These are phyloP conservation scores for Caloboletus firmus DNA, from an alignment of 1,284 basidiomycete species.

Conservation along the genomic window DNA sequence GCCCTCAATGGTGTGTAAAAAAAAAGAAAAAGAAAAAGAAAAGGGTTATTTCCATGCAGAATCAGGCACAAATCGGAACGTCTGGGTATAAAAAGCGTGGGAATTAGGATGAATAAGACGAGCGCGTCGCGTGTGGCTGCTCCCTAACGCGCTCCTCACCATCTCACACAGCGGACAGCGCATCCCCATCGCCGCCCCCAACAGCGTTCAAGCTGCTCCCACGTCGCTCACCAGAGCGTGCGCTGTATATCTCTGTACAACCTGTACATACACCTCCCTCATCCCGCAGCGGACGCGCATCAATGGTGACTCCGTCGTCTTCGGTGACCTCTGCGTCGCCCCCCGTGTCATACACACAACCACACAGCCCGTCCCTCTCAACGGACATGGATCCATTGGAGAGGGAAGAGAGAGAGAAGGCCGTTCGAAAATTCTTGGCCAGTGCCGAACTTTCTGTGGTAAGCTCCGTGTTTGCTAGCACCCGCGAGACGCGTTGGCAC, in stretches of 20 bases:
- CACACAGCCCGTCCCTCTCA: constrained; percentile 42
- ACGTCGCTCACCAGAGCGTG: constrained; percentile 8
- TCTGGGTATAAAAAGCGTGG: constrained; percentile 31
- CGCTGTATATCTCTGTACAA: constrained; percentile 10
- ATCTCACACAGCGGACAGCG: constrained; percentile 33
- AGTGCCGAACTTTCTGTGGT: constrained; percentile 76
- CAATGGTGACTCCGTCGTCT: constrained; percentile 74
- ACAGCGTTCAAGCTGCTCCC: constrained; percentile 14
- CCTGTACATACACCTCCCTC: constrained; percentile 12
- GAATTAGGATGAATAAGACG: constrained; percentile 39
- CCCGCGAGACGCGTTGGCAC: constrained; percentile 47
- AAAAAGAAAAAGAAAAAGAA: too few relatives aligned
- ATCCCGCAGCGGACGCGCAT: constrained; percentile 38
- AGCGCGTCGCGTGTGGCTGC: constrained; percentile 48
- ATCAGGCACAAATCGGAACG: constrained; percentile 24
- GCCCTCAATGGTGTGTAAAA: neutral
- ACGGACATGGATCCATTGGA: constrained; percentile 43
- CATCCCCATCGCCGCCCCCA: constrained; percentile 38
- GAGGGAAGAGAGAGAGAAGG: constrained; percentile 58
- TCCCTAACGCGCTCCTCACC: constrained; percentile 44
- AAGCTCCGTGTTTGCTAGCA: constrained; percentile 39
- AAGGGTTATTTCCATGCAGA: constrained; percentile 16
- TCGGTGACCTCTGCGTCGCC: constrained; percentile 77
- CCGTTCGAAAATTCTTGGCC: constrained; percentile 69
- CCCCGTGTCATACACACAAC: constrained; percentile 58